Percentiles rank a stretch among this genome's conserved stretches.
Conservation (phyloP, 2,329 filamentous ascomycete genomes). For the Remersonia thermophila region DNA sequence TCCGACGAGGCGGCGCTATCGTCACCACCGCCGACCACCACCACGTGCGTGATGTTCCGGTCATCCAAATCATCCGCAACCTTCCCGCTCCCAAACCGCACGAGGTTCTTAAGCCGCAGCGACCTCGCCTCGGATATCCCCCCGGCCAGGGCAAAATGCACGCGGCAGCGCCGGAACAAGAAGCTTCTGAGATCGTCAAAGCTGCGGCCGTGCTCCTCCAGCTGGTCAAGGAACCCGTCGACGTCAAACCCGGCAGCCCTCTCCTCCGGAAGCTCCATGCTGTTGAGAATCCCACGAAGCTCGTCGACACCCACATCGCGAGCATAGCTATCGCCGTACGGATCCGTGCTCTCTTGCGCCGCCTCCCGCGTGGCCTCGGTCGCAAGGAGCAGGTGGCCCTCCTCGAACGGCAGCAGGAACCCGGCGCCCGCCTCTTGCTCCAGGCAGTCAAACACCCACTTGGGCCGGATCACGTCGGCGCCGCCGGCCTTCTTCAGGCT, state of each 20-base stretch:
- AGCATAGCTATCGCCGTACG: constrained; percentile 72
- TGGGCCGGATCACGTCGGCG: constrained; percentile 62
- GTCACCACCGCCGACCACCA: constrained; percentile 40
- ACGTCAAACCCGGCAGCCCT: constrained; percentile 28
- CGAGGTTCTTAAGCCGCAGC: constrained; percentile 40
- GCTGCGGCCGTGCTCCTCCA: constrained; percentile 44
- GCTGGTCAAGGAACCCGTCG: constrained; percentile 36
- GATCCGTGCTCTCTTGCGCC: constrained; percentile 55
- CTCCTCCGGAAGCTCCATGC: constrained; percentile 11
- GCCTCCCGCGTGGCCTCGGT: constrained; percentile 41
- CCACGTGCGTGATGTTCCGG: constrained; percentile 56
- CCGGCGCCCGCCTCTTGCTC: constrained; percentile 37
- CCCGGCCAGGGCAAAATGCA: constrained; percentile 27
- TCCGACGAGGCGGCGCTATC: constrained; percentile 22
- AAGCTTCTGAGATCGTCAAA: constrained; percentile 38
- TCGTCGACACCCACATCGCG: constrained; percentile 39
- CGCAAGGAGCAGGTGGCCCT: constrained; percentile 59
- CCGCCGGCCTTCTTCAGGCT: constrained; percentile 63
- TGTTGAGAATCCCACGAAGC: constrained; percentile 29
- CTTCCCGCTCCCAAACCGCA: constrained; percentile 57
- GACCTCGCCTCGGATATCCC: constrained; percentile 23
- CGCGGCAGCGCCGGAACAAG: constrained; percentile 37
- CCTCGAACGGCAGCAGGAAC: constrained; percentile 51
- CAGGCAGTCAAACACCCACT: constrained; percentile 77
- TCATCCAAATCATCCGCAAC: constrained; percentile 40